Evolutionary conservation across 495 filamentous ascomycete genomes (phyloP), one percentile per base, ranked within the genome.

Genomic region (Neurospora intermedia): DNA sequence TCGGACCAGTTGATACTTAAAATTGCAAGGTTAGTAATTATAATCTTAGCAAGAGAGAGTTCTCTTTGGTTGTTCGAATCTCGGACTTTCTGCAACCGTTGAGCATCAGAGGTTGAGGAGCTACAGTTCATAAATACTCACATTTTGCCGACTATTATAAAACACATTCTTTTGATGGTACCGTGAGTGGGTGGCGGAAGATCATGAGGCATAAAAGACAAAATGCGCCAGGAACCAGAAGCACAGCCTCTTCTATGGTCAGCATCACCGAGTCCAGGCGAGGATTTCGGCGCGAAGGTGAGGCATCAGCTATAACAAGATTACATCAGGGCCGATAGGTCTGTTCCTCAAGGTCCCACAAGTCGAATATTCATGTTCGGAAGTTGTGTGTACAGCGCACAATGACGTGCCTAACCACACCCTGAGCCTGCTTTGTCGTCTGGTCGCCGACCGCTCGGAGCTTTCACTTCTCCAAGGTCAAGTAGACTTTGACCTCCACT

Each of bases 401-500:
- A 70, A 66, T 72, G 70, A 46, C 70, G 27, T 72, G 70, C 69
- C 18, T 20, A 27, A 70, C 18, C 69, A 20, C 18, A 39, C 23
- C 42, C 18, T 41, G 45, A 72, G 40, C 70, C 18, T 18, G n/a
- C 18, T 40, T 41, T 18, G 70, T 27, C 7, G 38, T 59, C 4
- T 43, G 6, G 5, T 31, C 40, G 3, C 69, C 0, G 20, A 40
- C 27, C 23, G 20, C 13, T 41, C 40, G 2, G 8, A 40, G 35
- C 38, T 18, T 6, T 66, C 27, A 73, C 48, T 72, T 74, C 45
- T 74, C 69, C 71, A 78, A 15, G 16, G 76, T 76, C 70, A 88
- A 84, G 73, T 84, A 91, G 11, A 97, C 81, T 80, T 92, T 89
- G 23, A 97, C 85, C 46, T 87, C 84, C 41, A 93, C 88, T 79